phyloP scores from a whole-genome alignment of 352 stramenopile species.

The Globisporangium cylindrosporum region DNA sequence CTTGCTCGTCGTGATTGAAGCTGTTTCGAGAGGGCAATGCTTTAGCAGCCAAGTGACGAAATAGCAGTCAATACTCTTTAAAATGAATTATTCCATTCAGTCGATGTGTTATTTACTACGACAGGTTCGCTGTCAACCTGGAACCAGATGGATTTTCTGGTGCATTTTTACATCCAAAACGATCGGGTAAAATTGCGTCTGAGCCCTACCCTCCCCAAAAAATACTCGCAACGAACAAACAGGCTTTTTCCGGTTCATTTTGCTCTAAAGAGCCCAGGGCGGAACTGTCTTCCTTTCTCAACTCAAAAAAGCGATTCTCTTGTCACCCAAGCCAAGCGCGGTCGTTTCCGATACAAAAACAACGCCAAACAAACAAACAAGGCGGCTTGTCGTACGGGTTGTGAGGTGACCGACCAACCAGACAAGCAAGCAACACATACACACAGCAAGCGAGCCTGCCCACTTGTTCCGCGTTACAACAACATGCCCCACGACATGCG shows the following conservation, averaged over 20 bases:
- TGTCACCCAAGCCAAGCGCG: background rate
- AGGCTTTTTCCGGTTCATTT: background rate
- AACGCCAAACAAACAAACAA: background rate
- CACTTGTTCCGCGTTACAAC: background rate
- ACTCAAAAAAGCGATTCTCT: background rate
- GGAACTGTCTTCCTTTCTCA: constrained; percentile 9
- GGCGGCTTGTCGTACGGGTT: background rate
- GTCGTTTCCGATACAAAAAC: constrained; percentile 6
- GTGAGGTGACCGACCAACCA: background rate
- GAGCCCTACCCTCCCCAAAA: background rate
- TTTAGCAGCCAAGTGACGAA: no score
- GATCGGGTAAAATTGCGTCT: background rate
- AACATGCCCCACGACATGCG: constrained; percentile 17
- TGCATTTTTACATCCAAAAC: background rate
- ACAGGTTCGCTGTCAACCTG: background rate
- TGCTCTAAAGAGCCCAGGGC: background rate
- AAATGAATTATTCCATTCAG: background rate
- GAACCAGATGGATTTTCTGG: background rate
- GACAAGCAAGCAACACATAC: background rate
- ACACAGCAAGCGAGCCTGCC: background rate
- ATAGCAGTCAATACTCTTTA: background rate
- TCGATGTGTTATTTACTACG: background rate
- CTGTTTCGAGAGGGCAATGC: background rate
- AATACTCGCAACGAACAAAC: background rate
- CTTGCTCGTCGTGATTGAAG: background rate